These are phyloP conservation scores for Neurospora sp. DNA, from an alignment of 495 filamentous ascomycete genomes.

Conservation along the genomic window DNA sequence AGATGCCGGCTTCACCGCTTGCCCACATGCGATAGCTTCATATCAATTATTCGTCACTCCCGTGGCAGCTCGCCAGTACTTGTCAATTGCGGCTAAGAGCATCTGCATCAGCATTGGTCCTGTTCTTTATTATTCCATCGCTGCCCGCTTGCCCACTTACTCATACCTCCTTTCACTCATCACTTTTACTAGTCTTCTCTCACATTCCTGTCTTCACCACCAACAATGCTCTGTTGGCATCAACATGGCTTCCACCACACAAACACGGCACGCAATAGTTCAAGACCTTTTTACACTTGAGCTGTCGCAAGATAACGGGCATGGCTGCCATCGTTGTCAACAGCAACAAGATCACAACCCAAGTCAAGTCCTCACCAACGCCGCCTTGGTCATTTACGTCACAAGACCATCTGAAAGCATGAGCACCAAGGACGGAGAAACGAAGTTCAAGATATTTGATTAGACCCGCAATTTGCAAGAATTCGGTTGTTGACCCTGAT, in stretches of 20 bases:
- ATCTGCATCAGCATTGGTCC: neutral
- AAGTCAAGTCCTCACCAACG: neutral
- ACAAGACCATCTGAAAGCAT: neutral
- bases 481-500: neutral
- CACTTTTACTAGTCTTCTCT: neutral
- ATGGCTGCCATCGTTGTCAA: neutral
- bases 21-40: neutral
- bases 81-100: neutral
- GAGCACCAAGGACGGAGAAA: neutral
- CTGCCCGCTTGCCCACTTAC: neutral
- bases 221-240: neutral
- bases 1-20: neutral
- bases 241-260: neutral
- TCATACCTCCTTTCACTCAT: neutral
- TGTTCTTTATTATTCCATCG: neutral
- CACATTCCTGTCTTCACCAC: neutral
- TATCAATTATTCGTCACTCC: neutral
- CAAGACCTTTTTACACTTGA: neutral
- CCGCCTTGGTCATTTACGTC: neutral
- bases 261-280: neutral
- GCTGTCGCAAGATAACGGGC: neutral
- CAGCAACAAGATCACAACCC: neutral
- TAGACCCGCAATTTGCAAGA: neutral
- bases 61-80: neutral
- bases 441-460: neutral